Base-by-base conservation (phyloP, 2,329 filamentous ascomycete species). In the Xylaria sp. region DNA sequence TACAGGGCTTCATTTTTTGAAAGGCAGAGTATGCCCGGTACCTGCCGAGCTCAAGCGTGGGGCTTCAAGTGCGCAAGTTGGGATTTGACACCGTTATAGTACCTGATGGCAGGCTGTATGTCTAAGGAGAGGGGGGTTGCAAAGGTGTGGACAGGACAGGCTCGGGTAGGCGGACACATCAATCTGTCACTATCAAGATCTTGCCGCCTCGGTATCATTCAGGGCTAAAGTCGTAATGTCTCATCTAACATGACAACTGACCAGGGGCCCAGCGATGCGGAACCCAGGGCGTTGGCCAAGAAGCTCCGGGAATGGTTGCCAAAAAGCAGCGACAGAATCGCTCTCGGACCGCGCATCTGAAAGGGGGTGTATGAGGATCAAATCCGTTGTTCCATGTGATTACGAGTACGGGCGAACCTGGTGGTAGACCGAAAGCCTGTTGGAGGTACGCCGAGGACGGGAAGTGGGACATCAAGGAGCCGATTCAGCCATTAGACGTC, bases 281-380 rank as follows among this genome's bases (percentile, higher is more conserved):
- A 75, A 70, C 72, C 75, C 3, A 76, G 72, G 73, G 74, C 73
- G 73, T 65, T 72, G 71, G 72, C 69, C 74, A 72, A 72, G 60
- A 55, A 57, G 65, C 58, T 10, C 37, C 66, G 63, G 61, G 61
- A 65, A 7, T 48, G 35, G 55, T 48, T 60, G 66, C 65, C 72
- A 5, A 72, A 46, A 72, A 72, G 68, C 68, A 67, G 69, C 69
- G 70, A 70, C 57, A 48, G 65, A 66, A 68, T 4, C 71, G 63
- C 55, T 64, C 55, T 58, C 53, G 58, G 54, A 58, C 59, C 57
- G 52, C 58, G 55, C 53, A 52, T 60, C 42, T 42, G 37, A 61
- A 44, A 55, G 55, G 56, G 53, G 63, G 62, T 60, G 57, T 60
- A 59, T 51, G 60, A 55, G 64, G 56, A 65, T 58, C 57, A 63